A percentile compares a stretch with the other conserved stretches of the same genome.
Conservation (phyloP, 805 yeast genomes). For the Yamadazyma akitaensis region DNA sequence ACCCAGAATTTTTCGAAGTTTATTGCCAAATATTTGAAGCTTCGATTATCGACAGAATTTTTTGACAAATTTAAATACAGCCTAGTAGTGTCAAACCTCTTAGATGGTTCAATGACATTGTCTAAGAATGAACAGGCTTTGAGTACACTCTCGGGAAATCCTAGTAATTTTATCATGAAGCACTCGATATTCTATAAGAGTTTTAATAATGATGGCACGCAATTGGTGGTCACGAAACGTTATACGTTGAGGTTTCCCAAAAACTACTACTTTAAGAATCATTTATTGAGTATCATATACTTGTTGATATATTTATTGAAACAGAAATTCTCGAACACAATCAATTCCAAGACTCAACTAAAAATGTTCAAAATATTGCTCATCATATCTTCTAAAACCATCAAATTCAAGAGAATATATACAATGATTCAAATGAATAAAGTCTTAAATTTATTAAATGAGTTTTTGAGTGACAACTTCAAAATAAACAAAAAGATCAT, state of each 20-base stretch:
- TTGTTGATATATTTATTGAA: slow-evolving; percentile 29
- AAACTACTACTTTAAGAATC: slow-evolving; percentile 9
- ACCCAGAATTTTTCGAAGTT: slow-evolving; percentile 22
- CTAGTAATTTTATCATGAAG: background rate
- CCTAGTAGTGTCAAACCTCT: slow-evolving; percentile 33
- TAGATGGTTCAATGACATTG: slow-evolving; percentile 40
- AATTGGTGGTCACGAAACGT: slow-evolving; percentile 8
- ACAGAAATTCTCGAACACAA: slow-evolving; percentile 9
- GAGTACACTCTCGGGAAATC: slow-evolving; percentile 12
- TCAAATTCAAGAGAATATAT: slow-evolving; percentile 24
- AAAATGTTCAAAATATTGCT: slow-evolving; percentile 31
- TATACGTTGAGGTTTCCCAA: slow-evolving; percentile 12
- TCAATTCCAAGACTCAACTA: slow-evolving; percentile 12
- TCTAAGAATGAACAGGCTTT: slow-evolving; percentile 34
- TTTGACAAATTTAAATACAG: slow-evolving; percentile 43
- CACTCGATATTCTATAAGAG: slow-evolving; percentile 3
- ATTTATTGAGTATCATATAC: slow-evolving; percentile 19
- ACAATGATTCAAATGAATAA: slow-evolving; percentile 23
- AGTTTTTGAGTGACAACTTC: slow-evolving; percentile 32
- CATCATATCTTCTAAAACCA: slow-evolving; percentile 24
- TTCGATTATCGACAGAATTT: slow-evolving; percentile 16
- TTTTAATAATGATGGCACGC: slow-evolving; percentile 24
- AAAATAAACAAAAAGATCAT: slow-evolving; percentile 36
- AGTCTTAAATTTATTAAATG: slow-evolving; percentile 21
- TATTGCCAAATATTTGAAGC: slow-evolving; percentile 26